Base-by-base conservation (phyloP, 1,284 basidiomycete genomes). In the Pulveroboletus sp. region DNA sequence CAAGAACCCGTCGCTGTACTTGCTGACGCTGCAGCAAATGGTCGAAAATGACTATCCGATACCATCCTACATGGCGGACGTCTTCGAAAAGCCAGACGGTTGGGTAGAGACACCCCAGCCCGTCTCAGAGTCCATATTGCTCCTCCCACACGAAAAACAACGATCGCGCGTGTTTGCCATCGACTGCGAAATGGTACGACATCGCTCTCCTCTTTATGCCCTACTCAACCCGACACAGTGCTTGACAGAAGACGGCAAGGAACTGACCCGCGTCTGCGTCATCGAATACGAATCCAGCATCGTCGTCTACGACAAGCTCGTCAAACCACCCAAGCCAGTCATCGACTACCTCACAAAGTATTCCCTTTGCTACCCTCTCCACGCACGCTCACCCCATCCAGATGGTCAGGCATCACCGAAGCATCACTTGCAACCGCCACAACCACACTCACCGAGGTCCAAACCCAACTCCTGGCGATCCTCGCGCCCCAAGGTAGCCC, bases 111-210 rank as follows among this genome's bases (percentile, higher is more conserved):
- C 88, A 0, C 87, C 92, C 2, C 67, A 85, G 55, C 79, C 82
- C 0, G 72, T 44, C 20, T 51, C 71, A 46, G 66, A 67, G 40
- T 67, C 72, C 28, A 54, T 73, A 31, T 51, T 75, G 10, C 57
- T 63, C 20, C 46, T 67, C 31, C 59, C 67, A 49, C 49, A 68
- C 52, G 60, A 65, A 8, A 63, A 62, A 38, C 68, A 68, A 31
- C 70, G 73, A 26, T 74, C 78, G 9, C 78, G 75, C 56, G 78
- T 89, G 36, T 86, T 84, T 56, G 83, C 86, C 5, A 80, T 97
- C 40, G 95, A 97, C 77, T 98, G 95, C 71, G 94, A 97, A 73
- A 97, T 97, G 94, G 94, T 93, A 61, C 57, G 82, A 61, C 33
- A 18, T 28, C 6, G 10, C 57, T 22, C 44, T 33, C 29, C n/a